Base-by-base conservation (phyloP, 2,329 filamentous ascomycete species). In the Venturia oleaginea region DNA sequence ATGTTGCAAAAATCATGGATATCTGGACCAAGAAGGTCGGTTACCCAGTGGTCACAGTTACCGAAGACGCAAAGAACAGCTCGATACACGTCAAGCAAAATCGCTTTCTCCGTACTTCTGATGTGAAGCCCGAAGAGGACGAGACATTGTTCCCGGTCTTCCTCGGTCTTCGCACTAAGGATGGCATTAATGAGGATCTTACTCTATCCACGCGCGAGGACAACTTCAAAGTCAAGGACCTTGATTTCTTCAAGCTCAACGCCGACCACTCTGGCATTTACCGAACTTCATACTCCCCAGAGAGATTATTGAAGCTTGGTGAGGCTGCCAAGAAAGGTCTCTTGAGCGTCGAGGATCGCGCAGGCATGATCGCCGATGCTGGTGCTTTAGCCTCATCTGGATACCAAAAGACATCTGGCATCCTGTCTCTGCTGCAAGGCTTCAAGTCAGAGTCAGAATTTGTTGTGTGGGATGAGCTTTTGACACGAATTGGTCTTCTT, bases 1-100 rank as follows among this genome's bases (percentile, higher is more conserved):
- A 92, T 62, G 88, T 97, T 19, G 86, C 91, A 71, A 84, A 90
- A 67, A 89, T 97, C 65, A 97, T 97, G 87, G 88, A 92, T 64
- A 91, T 93, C 68, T 97, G 93, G 93, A 97, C 93, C 62, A 97
- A 96, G 83, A 89, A 96, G 71, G 89, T 97, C 65, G 93, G 93
- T 62, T 97, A 89, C 78, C 93, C 93, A 0, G 92, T 97, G 46
- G 84, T 97, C 57, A 89, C 88, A 8, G 92, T 97, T 34, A 90
- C 89, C 0, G 90, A 93, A 75, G 85, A 89, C 66, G 81, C 86
- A 64, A 80, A 81, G 32, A 59, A 64, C 38, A 38, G 40, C 30
- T 82, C 87, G 24, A 92, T 97, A 71, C 87, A 88, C 67, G 81
- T 97, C 68, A 94, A 94, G 82, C 93, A 97, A 77, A 97, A 97